A percentile compares a stretch with the other conserved stretches of the same genome.
phyloP scores from a whole-genome alignment of 2,329 filamentous ascomycete species.

The Celoporthe dispersa region DNA sequence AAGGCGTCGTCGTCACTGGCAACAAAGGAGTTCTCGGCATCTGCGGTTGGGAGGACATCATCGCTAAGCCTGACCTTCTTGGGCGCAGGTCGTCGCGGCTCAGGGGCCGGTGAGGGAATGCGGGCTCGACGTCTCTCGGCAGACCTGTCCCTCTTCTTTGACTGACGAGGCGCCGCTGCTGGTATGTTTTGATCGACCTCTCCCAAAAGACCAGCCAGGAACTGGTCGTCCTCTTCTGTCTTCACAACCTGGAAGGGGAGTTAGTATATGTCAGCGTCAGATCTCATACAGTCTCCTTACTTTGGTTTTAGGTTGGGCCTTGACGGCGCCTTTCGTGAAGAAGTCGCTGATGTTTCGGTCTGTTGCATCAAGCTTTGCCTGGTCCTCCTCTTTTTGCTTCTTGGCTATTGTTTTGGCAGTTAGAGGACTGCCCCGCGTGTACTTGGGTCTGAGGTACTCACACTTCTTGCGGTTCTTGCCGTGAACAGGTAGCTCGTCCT shows the following conservation, averaged over 20 bases:
- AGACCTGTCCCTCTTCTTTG: conserved; percentile 70
- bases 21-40: conserved; percentile 54
- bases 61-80: conserved; percentile 63
- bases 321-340: conserved; percentile 77
- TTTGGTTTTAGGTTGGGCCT: conserved; percentile 77
- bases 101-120: conserved; percentile 74
- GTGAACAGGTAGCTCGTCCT: conserved; percentile 61
- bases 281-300: conserved; percentile 49
- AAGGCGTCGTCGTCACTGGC: conserved; percentile 63
- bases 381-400: conserved; percentile 83
- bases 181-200: conserved; percentile 82
- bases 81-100: conserved; percentile 53
- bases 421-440: not conserved
- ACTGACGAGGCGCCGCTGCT: conserved; percentile 56
- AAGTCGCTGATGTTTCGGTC: conserved; percentile 94
- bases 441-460: conserved; percentile 37
- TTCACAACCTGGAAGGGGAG: conserved; percentile 62
- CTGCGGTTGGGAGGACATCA: conserved; percentile 51
- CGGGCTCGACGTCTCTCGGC: conserved; percentile 79
- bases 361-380: conserved; percentile 81
- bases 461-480: conserved; percentile 57
- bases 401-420: conserved; percentile 62
- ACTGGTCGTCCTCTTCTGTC: conserved; percentile 86
- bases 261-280: conserved; percentile 26
- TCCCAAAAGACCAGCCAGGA: conserved; percentile 81